These are phyloP conservation scores for Castanospermum australe DNA, from an alignment of 306 rosid species.

Conservation along the genomic window DNA sequence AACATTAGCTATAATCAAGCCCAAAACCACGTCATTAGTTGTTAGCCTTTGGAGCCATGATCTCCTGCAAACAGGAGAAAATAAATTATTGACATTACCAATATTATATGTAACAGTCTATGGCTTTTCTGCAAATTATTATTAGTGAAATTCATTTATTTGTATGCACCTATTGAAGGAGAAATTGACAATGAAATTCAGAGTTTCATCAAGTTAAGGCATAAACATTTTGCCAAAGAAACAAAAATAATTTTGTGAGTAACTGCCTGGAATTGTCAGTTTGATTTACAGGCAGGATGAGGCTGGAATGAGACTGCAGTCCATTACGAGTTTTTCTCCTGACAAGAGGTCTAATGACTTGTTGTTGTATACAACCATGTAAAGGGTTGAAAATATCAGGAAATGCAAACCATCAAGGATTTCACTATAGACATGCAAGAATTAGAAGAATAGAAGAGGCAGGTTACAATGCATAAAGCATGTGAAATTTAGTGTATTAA, in stretches of 20 bases:
- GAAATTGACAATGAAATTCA: neutral
- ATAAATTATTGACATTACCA: constrained; percentile 20
- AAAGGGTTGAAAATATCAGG: neutral
- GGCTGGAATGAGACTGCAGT: neutral
- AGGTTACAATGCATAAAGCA: neutral
- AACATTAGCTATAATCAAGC: constrained; percentile 79
- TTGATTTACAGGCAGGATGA: neutral
- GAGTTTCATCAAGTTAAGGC: neutral
- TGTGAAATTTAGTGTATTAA: neutral
- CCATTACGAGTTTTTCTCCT: neutral
- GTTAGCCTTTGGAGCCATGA: constrained; percentile 53
- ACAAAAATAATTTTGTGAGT: neutral
- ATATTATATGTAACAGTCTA: neutral
- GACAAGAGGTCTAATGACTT: neutral
- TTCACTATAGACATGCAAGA: neutral
- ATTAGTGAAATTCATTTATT: neutral
- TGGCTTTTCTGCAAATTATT: neutral
- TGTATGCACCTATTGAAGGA: neutral
- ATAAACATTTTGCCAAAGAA: neutral
- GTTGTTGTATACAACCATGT: neutral
- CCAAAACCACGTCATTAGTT: constrained; percentile 46
- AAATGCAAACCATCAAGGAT: neutral
- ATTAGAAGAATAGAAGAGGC: neutral
- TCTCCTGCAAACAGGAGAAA: constrained; percentile 56
- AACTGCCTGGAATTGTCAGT: neutral